A percentile compares a stretch with the other conserved stretches of the same genome.
Conservation (phyloP, 352 stramenopile genomes). For the Phytophthora litchii region DNA sequence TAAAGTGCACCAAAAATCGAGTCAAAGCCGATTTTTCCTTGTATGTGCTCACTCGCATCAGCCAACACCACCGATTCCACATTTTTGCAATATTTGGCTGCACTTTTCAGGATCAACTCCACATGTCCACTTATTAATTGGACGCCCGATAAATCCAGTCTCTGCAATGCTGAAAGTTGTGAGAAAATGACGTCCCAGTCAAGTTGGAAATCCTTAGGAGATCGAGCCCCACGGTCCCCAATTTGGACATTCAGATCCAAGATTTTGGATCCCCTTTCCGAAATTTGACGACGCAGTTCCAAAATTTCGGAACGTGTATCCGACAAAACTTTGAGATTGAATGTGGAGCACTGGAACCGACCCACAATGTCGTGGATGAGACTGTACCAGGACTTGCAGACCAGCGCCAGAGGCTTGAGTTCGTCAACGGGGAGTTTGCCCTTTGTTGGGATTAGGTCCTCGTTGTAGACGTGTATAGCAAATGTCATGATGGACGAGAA, state of each 20-base stretch:
- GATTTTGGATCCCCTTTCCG: constrained; percentile 27
- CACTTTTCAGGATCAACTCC: constrained; percentile 26
- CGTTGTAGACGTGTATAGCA: constrained; percentile 26
- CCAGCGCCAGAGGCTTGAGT: constrained; percentile 32
- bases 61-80: constrained; percentile 30
- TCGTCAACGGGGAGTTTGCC: neutral
- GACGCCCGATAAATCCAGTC: constrained; percentile 39
- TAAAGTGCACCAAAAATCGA: constrained; percentile 36
- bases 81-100: constrained; percentile 33
- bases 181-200: constrained; percentile 35
- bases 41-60: constrained; percentile 12
- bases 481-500: constrained; percentile 38
- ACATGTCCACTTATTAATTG: constrained; percentile 31
- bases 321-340: constrained; percentile 27
- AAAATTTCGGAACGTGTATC: constrained; percentile 22
- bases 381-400: constrained; percentile 29
- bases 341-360: constrained; percentile 9
- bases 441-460: constrained; percentile 13
- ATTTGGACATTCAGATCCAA: constrained; percentile 38
- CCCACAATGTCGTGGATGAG: constrained; percentile 30
- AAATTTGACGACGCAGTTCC: constrained; percentile 16
- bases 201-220: constrained; percentile 19
- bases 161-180: constrained; percentile 23
- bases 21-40: constrained; percentile 15
- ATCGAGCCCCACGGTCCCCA: constrained; percentile 21